Evolutionary conservation across 257 asterid species (phyloP).

Genomic region (Schizonepeta tenuifolia): DNA sequence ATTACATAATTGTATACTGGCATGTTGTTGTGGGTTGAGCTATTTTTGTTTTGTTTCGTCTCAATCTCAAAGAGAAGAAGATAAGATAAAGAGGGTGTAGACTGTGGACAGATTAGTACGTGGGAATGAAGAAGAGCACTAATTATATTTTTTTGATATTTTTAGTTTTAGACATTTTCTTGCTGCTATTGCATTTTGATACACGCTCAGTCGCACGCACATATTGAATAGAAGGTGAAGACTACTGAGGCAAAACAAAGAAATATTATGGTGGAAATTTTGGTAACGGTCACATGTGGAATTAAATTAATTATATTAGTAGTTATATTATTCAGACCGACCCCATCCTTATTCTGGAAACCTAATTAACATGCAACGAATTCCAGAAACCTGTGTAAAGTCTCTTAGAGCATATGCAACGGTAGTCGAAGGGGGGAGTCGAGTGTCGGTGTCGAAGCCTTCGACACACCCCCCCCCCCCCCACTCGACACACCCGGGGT

Average conservation of each 20-base stretch:
- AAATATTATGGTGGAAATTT: background rate
- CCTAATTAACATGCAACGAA: background rate
- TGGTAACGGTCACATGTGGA: background rate
- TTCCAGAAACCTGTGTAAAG: no score
- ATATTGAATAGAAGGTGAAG: background rate
- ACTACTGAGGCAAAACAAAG: background rate
- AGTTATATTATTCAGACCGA: background rate
- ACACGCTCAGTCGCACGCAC: background rate
- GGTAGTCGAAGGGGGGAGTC: no score
- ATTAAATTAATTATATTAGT: background rate
- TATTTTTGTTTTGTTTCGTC: slow-evolving; percentile 3
- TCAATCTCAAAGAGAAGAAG: slow-evolving; percentile 26
- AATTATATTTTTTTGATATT: background rate
- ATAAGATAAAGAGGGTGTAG: slow-evolving; percentile 29
- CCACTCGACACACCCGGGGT: no score
- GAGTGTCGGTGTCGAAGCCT: no score
- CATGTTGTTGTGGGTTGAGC: slow-evolving; percentile 20
- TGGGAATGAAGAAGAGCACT: background rate
- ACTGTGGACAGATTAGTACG: no score
- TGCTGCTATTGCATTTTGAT: background rate
- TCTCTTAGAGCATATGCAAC: no score
- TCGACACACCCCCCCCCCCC: no score
- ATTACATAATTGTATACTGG: background rate
- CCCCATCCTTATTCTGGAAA: background rate
- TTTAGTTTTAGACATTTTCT: background rate